phyloP scores from a whole-genome alignment of 2,329 filamentous ascomycete species.

The Elsinoe arachidis region DNA sequence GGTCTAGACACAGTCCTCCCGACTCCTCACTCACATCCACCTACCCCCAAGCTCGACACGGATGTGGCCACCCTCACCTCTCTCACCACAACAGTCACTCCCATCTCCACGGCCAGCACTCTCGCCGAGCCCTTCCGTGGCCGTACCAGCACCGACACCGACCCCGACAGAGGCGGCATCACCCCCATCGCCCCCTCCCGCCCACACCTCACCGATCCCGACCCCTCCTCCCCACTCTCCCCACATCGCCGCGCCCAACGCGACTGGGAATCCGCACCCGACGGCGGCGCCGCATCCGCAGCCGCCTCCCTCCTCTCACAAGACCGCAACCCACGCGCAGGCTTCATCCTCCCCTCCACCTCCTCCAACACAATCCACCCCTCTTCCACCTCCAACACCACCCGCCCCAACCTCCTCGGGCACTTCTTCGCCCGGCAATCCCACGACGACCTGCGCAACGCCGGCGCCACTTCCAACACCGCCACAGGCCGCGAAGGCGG shows the following conservation, averaged over 20 bases:
- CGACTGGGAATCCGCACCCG: conserved; percentile 16
- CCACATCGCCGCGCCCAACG: conserved; percentile 4
- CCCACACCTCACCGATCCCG: not conserved
- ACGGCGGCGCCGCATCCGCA: conserved; percentile 17
- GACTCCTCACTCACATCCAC: conserved; percentile 18
- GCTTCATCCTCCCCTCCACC: conserved; percentile 13
- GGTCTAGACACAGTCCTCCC: conserved; percentile 17
- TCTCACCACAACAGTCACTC: conserved; percentile 6
- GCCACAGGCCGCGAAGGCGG: not conserved
- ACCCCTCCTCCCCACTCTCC: conserved; percentile 7
- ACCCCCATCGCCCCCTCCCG: not conserved
- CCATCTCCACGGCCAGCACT: conserved; percentile 12
- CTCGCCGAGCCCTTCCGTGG: conserved; percentile 17
- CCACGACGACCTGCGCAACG: conserved; percentile 9
- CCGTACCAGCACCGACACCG: conserved; percentile 18
- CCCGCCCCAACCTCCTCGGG: conserved; percentile 1
- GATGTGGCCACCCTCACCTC: conserved; percentile 16
- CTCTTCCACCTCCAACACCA: not conserved
- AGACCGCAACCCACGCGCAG: conserved; percentile 8
- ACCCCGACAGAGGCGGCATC: conserved; percentile 17
- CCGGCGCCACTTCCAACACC: not conserved
- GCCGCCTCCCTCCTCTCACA: conserved; percentile 14
- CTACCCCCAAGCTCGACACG: conserved; percentile 23
- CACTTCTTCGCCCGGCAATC: not conserved
- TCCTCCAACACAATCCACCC: not conserved